Percentiles rank a stretch among this genome's conserved stretches.
Evolutionary conservation across 345 rosid species (phyloP).

Genomic region (Abelmoschus esculentus): DNA sequence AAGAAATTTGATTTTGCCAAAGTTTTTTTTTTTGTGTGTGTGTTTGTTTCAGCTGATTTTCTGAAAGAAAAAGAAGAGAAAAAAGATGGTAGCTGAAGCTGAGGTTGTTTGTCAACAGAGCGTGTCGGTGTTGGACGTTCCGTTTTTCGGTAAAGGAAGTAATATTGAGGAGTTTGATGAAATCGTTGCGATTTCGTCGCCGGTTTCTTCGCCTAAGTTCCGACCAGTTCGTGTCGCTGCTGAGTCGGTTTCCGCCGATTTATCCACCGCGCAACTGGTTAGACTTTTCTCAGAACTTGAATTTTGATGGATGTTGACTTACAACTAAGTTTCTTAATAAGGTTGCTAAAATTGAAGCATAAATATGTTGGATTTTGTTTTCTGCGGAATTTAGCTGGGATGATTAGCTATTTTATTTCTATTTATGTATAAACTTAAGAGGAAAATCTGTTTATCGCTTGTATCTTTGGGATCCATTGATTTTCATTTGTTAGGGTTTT

Average conservation of each 20-base stretch:
- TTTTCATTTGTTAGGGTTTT: background rate
- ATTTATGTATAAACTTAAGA: background rate
- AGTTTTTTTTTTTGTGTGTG: background rate
- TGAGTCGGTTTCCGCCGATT: slow-evolving; percentile 34
- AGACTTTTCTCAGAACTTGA: slow-evolving; percentile 10
- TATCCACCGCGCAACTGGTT: slow-evolving; percentile 39
- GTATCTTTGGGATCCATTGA: background rate
- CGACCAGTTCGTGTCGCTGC: slow-evolving; percentile 24
- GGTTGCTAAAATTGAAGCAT: background rate
- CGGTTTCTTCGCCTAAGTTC: slow-evolving; percentile 33
- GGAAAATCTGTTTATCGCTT: background rate
- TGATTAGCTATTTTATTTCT: background rate
- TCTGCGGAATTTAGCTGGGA: background rate
- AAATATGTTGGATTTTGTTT: background rate
- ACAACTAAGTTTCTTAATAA: background rate
- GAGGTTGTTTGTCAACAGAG: slow-evolving; percentile 48
- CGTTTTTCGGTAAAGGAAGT: slow-evolving; percentile 24
- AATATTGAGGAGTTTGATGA: slow-evolving; percentile 26
- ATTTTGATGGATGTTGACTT: slow-evolving; percentile 1
- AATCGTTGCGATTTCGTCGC: slow-evolving; percentile 24
- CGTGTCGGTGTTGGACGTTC: slow-evolving; percentile 43
- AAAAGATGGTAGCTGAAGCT: slow-evolving; percentile 55
- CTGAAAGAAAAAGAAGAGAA: background rate
- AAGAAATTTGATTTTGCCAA: background rate
- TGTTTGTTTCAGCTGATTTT: background rate